These are phyloP conservation scores for Xanthoconium stramineum DNA, from an alignment of 768 basidiomycete species.

Conservation along the genomic window DNA sequence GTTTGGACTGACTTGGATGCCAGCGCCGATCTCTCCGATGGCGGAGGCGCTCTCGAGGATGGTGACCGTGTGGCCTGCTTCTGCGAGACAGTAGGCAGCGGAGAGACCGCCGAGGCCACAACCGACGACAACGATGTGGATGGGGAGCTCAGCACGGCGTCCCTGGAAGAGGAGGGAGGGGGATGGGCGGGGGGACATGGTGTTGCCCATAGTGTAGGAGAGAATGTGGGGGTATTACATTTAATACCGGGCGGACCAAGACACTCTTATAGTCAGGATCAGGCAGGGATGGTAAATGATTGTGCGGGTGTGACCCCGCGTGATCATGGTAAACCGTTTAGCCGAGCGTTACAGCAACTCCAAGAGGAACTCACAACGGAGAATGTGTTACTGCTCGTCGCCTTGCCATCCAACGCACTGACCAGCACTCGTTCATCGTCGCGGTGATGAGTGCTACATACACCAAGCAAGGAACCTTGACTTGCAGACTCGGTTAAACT, in stretches of 20 bases:
- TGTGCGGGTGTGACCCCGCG: not conserved
- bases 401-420: no score
- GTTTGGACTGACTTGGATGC: constrained; percentile 47
- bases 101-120: constrained; percentile 51
- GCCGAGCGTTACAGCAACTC: not conserved
- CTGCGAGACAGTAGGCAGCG: constrained; percentile 43
- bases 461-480: no score
- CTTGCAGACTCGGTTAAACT: not conserved
- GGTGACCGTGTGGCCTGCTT: constrained; percentile 47
- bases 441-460: no score
- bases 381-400: no score
- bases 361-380: no score
- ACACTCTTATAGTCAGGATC: not conserved
- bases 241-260: no score
- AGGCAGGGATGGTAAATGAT: not conserved
- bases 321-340: not conserved
- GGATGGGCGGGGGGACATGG: not conserved
- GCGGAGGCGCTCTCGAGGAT: constrained; percentile 41
- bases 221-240: not conserved
- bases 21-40: constrained; percentile 48
- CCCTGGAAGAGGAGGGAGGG: constrained; percentile 19
- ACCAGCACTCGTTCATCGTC: no score
- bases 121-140: constrained; percentile 45
- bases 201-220: not conserved
- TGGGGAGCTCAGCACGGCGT: constrained; percentile 20